These are phyloP conservation scores for Flaveria trinervia DNA, from an alignment of 129 eudicot genomes.

Conservation along the genomic window DNA sequence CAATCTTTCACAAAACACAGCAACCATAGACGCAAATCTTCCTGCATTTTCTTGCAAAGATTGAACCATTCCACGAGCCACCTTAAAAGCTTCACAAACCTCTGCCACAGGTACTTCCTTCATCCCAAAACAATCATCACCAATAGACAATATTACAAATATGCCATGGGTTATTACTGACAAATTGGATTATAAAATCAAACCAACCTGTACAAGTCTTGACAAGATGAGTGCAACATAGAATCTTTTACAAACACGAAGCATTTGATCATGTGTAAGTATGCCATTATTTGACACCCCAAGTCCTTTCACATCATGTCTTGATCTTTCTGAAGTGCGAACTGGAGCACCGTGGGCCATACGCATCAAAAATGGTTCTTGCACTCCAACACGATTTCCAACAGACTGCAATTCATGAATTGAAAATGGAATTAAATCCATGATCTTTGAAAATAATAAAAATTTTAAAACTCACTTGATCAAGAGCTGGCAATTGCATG, in stretches of 20 bases:
- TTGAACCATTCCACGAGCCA: constrained; percentile 99
- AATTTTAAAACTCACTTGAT: constrained; percentile 55
- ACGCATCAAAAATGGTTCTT: constrained; percentile 94
- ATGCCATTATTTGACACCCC: constrained; percentile 52
- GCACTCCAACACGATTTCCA: constrained; percentile 94
- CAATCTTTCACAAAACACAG: constrained; percentile 97
- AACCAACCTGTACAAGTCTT: constrained; percentile 84
- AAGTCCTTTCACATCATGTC: constrained; percentile 48
- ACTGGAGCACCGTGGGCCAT: constrained; percentile 96
- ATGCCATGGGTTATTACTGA: not conserved
- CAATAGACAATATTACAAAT: not conserved
- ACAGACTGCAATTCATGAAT: constrained; percentile 64
- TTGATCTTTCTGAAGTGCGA: constrained; percentile 57
- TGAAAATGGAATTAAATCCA: constrained; percentile 16
- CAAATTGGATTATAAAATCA: not conserved
- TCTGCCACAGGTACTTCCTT: constrained; percentile 91
- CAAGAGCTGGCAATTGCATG: constrained; percentile 80
- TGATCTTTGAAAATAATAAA: not conserved
- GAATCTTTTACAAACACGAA: constrained; percentile 85
- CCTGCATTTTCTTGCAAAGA: constrained; percentile 98
- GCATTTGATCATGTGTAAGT: constrained; percentile 79
- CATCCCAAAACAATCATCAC: constrained; percentile 34
- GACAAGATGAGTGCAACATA: constrained; percentile 92
- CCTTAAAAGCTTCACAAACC: constrained; percentile 85
- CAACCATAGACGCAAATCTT: constrained; percentile 97